Evolutionary conservation across 2,329 filamentous ascomycete genomes (phyloP).

Genomic region (Leptoxyphium fumago): DNA sequence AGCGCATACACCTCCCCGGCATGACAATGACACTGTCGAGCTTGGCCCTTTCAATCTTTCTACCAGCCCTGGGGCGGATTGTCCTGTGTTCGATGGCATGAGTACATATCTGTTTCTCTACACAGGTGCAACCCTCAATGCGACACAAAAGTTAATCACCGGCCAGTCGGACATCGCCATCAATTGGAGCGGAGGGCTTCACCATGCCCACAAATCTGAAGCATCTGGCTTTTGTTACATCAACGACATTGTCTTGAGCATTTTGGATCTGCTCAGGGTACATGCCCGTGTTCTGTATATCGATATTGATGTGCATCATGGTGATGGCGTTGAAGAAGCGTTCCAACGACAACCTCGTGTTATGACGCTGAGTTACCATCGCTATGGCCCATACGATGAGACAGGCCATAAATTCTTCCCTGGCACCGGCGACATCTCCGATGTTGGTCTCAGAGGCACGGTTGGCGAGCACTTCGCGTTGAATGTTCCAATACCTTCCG

Average conservation of each 20-base stretch:
- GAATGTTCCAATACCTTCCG: constrained; percentile 54
- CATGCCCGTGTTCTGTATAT: constrained; percentile 84
- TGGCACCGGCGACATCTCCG: constrained; percentile 51
- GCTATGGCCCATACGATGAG: constrained; percentile 67
- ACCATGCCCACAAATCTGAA: constrained; percentile 89
- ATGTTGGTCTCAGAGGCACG: constrained; percentile 59
- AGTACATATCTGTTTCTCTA: constrained; percentile 94
- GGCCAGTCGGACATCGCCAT: constrained; percentile 88
- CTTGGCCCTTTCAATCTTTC: constrained; percentile 58
- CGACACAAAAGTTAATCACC: constrained; percentile 74
- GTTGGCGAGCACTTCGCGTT: constrained; percentile 56
- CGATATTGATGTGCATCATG: constrained; percentile 85
- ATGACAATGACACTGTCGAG: constrained; percentile 28
- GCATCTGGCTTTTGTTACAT: constrained; percentile 97
- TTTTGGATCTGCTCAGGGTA: constrained; percentile 70
- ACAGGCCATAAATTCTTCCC: constrained; percentile 43
- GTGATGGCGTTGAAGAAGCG: constrained; percentile 80
- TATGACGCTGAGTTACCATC: constrained; percentile 91
- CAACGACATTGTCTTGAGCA: constrained; percentile 93
- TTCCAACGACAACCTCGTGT: constrained; percentile 83
- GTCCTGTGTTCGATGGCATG: constrained; percentile 88
- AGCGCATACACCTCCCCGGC: constrained; percentile 23
- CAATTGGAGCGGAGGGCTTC: constrained; percentile 91
- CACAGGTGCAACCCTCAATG: constrained; percentile 78
- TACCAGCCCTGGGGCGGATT: constrained; percentile 56